Evolutionary conservation across 768 basidiomycete genomes (phyloP).

Genomic region (Rhizopogon salebrosus): DNA sequence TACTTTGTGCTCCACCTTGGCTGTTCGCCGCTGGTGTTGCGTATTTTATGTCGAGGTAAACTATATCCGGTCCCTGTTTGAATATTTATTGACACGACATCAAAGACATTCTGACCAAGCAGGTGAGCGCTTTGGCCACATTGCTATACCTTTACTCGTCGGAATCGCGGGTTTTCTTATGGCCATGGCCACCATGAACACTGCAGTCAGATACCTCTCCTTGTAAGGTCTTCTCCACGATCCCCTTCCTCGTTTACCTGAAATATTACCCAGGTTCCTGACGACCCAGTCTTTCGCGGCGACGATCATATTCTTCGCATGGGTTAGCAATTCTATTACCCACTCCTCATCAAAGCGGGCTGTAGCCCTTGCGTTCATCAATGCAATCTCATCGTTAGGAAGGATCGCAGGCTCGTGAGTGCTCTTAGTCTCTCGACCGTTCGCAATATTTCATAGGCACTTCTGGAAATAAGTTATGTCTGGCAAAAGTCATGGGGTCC

Average conservation of each 20-base stretch:
- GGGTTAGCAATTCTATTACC: slow-evolving; percentile 58
- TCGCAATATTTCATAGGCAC: slow-evolving; percentile 3
- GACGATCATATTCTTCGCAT: slow-evolving; percentile 57
- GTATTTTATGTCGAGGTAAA: slow-evolving; percentile 47
- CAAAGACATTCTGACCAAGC: too few relatives aligned
- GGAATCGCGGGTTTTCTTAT: slow-evolving; percentile 70
- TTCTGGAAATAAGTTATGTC: too few relatives aligned
- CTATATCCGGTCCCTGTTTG: neutral
- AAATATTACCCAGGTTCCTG: slow-evolving; percentile 47
- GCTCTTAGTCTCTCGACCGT: neutral
- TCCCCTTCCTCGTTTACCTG: neutral
- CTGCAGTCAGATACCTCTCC: slow-evolving; percentile 57
- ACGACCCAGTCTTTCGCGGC: slow-evolving; percentile 73
- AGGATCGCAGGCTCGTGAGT: slow-evolving; percentile 81
- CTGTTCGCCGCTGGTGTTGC: slow-evolving; percentile 54
- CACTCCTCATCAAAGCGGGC: slow-evolving; percentile 84
- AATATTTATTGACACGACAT: slow-evolving; percentile 10
- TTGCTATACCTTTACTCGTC: slow-evolving; percentile 39
- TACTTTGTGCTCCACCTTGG: slow-evolving; percentile 73
- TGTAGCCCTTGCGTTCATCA: too few relatives aligned
- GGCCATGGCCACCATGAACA: slow-evolving; percentile 58
- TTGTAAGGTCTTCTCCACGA: slow-evolving; percentile 39
- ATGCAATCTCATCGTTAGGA: slow-evolving; percentile 74
- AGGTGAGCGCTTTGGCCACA: too few relatives aligned
- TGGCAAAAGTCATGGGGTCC: too few relatives aligned